These are phyloP conservation scores for Yamadazyma triangularis DNA, from an alignment of 1,139 yeast species.

Conservation along the genomic window DNA sequence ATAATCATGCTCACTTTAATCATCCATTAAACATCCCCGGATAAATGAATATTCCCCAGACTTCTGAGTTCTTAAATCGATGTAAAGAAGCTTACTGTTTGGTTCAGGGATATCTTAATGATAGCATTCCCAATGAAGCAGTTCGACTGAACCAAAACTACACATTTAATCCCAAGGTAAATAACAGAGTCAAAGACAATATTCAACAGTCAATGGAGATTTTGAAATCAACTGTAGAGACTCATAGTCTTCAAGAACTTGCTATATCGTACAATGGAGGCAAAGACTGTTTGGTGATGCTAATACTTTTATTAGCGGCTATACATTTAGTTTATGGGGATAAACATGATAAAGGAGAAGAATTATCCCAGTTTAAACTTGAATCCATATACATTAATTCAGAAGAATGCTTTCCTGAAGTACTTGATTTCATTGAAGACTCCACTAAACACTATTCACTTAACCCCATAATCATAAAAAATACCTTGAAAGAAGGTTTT, in stretches of 20 bases:
- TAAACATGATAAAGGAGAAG: not conserved
- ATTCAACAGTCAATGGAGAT: constrained; percentile 26
- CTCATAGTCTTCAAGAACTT: constrained; percentile 46
- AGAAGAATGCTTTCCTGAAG: constrained; percentile 62
- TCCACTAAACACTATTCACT: constrained; percentile 43
- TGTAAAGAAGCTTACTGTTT: constrained; percentile 33
- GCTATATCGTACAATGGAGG: constrained; percentile 88
- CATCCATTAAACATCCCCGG: too few relatives aligned
- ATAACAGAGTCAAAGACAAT: constrained; percentile 27
- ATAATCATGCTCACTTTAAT: too few relatives aligned
- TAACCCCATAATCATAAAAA: constrained; percentile 40
- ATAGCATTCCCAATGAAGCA: constrained; percentile 16
- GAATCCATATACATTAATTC: constrained; percentile 68
- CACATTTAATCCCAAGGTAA: constrained; percentile 17
- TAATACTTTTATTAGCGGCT: constrained; percentile 60
- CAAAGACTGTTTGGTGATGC: constrained; percentile 83
- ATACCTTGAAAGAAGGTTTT: constrained; percentile 63
- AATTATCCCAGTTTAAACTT: constrained; percentile 18
- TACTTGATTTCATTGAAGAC: constrained; percentile 40
- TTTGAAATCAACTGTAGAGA: constrained; percentile 26
- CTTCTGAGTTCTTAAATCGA: constrained; percentile 16
- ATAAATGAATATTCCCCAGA: too few relatives aligned
- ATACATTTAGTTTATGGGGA: constrained; percentile 39
- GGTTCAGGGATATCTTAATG: constrained; percentile 29
- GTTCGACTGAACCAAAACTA: constrained; percentile 14